Evolutionary conservation across 192 early-diverging fungal species (phyloP), one percentile per base, ranked within the genome.

Genomic region (Coemansia sp.): DNA sequence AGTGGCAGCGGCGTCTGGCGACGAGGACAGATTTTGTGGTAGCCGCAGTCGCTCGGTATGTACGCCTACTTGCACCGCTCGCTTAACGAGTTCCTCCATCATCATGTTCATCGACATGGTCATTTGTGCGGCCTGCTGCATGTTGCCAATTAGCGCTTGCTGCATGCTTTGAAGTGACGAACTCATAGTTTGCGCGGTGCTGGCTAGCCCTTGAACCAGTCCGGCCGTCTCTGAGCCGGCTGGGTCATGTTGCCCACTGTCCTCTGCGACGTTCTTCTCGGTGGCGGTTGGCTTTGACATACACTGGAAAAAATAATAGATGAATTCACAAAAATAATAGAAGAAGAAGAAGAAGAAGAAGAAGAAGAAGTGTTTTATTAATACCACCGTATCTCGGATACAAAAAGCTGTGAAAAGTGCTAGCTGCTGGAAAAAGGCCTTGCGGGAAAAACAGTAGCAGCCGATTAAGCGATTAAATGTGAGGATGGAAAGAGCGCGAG

Each of bases 81-180:
- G 70, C 47, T 60, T 55, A 18, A 84, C 77, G 13, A 84, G 67
- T 29, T 84, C 82, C 65, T 84, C 82, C 82, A 84, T 84, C 82
- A 84, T 84, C 27, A 54, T 63, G 57, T 84, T 84, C 82, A 84
- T 78, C 36, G 82, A 79, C 49, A 71, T 47, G 16, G 74, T 84
- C 82, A 84, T 73, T 68, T 74, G 77, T 24, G 72, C 77, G 8
- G 77, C 82, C 65, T 79, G 82, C 51, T 76, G 77, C 76, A 84
- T 70, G 69, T 84, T 84, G 52, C 71, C 74, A 5, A 84, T 6
- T 6, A 84, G 61, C 18, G 61, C 71, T 9, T 65, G 67, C 59
- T 84, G 82, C 82, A 84, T 84, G 18, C 57, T 72, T 55, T 79
- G 82, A 3, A 84, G 59, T 18, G 82, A 84, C 3, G 70, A 34